Conservation (phyloP, 2,329 filamentous ascomycete genomes). For the Mollisiaceae sp. region DNA sequence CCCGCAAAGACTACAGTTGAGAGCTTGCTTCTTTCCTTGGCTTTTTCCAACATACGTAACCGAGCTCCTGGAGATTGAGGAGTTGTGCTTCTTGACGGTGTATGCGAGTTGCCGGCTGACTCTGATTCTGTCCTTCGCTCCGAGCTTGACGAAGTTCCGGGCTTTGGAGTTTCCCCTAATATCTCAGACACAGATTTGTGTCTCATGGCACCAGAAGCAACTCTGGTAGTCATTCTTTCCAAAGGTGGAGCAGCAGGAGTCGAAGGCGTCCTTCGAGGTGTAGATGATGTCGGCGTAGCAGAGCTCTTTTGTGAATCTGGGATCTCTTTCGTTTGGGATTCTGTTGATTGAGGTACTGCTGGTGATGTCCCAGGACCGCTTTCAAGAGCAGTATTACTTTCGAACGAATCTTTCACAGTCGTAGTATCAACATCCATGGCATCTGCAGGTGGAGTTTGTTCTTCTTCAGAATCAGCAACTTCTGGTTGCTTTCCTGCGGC, state of each 20-base stretch:
- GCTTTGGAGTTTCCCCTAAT: constrained; percentile 60
- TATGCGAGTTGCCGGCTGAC: constrained; percentile 32
- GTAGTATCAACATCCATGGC: constrained; percentile 39
- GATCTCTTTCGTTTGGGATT: constrained; percentile 16
- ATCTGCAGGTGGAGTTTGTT: constrained; percentile 32
- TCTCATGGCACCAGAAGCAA: constrained; percentile 71
- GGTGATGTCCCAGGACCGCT: constrained; percentile 18
- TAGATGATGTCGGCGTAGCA: constrained; percentile 28
- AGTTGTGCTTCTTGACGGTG: constrained; percentile 46
- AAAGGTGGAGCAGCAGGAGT: constrained; percentile 44
- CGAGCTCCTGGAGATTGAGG: constrained; percentile 50
- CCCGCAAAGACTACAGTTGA: constrained; percentile 83
- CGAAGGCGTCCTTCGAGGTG: constrained; percentile 36
- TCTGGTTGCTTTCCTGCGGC: constrained; percentile 26
- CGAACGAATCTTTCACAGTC: constrained; percentile 38
- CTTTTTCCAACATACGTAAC: constrained; percentile 46
- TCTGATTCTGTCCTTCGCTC: constrained; percentile 30
- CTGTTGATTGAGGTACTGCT: constrained; percentile 16
- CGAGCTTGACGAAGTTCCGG: constrained; percentile 38
- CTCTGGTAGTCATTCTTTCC: constrained; percentile 69
- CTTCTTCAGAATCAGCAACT: constrained; percentile 39
- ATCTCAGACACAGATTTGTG: constrained; percentile 78
- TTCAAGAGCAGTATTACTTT: constrained; percentile 28
- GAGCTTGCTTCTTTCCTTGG: constrained; percentile 67
- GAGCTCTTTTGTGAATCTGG: constrained; percentile 26